Conservation (phyloP, 345 rosid genomes). For the Eucalyptus regnans region DNA sequence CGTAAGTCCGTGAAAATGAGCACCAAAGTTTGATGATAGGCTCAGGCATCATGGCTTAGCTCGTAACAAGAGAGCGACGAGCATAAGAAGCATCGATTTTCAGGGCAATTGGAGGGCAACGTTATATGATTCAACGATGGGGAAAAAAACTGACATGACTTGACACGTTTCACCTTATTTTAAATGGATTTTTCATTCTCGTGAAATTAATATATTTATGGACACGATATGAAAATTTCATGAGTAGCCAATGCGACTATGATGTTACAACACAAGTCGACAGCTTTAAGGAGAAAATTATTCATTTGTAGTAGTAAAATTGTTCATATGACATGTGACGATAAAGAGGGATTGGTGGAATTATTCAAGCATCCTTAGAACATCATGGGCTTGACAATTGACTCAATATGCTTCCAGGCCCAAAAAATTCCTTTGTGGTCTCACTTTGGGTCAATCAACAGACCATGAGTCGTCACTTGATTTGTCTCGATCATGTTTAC, state of each 20-base stretch:
- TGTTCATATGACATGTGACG: neutral
- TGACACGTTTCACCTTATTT: neutral
- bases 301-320: neutral
- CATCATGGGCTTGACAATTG: neutral
- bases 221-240: neutral
- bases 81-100: neutral
- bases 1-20: neutral
- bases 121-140: neutral
- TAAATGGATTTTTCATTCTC: neutral
- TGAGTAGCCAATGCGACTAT: neutral
- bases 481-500: neutral
- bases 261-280: neutral
- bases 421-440: neutral
- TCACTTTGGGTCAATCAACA: neutral
- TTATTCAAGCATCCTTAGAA: neutral
- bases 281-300: neutral
- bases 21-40: neutral
- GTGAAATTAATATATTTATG: neutral
- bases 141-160: neutral
- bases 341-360: neutral
- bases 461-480: neutral
- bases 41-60: neutral
- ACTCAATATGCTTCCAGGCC: fast-evolving
- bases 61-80: neutral
- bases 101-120: neutral